Evolutionary conservation across 2,329 filamentous ascomycete genomes (phyloP), one percentile per base, ranked within the genome.

Genomic region (Hymenoscyphus occultus): DNA sequence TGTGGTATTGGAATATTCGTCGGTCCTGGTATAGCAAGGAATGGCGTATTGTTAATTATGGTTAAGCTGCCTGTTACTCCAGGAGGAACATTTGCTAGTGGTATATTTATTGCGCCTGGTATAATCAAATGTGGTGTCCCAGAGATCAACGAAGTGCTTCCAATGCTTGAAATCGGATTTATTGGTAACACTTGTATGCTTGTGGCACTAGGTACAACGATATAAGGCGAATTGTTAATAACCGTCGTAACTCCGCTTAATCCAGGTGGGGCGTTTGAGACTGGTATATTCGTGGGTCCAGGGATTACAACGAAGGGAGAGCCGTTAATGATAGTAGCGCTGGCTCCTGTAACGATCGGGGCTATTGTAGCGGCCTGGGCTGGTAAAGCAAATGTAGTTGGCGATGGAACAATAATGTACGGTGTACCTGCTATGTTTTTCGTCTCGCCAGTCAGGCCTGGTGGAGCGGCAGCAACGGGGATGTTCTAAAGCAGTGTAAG

Each of bases 251-350:
- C 39, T 16, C 68, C 67, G 12, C 39, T 62, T 3, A 65, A 22
- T n/a, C 65, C 65, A n/a, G 56, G 31, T 3, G 64, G 68, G 12
- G 64, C 68, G n/a, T 61, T 45, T 9, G 65, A 48, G 2, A 67
- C 28, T 5, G 63, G 64, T 9, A 67, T 66, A 28, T 60, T 58
- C 12, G 65, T 65, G 19, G 67, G 19, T 5, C 56, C 61, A 40
- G 65, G 63, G 12, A 68, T 61, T 3, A 56, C 40, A 14, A 65
- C n/a, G 16, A 64, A 64, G 10, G 66, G 61, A 9, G 48, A 16
- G 10, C 63, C 60, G 16, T 58, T 56, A 1, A 64, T 62, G 14
- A 64, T 31, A 9, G 62, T 62, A 12, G 56, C 62, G 42, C 54
- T 59, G 4, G 63, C 63, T 19, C 59, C 59, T 28, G 59, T 39